Evolutionary conservation across 352 stramenopile species (phyloP), one percentile per base, ranked within the genome.

Genomic region (Pythium scleroteichum): DNA sequence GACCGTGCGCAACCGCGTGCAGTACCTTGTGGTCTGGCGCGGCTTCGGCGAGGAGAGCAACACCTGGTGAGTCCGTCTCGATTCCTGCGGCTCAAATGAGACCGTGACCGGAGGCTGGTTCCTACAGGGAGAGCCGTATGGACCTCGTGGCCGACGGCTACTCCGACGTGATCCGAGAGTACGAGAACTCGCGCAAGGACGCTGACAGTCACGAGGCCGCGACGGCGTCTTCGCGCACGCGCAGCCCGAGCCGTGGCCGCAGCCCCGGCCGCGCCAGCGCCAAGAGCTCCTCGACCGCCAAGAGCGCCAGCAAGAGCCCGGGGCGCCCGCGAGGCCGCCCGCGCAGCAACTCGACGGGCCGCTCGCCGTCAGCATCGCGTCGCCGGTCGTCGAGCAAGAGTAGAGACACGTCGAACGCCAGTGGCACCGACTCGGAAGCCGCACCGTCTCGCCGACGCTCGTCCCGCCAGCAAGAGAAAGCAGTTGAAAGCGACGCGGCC

Each of bases 21-120:
- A 93, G 67, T 95, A 95, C 71, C 78, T 87, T 22, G 81, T 93
- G 39, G 72, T 88, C 19, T 95, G 85, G 85, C 73, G 78, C 26
- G 85, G 79, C 49, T 91, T 89, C 39, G 75, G 76, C 42, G 73
- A 87, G n/a, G 85, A 95, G 48, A 91, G 79, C 62, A 92, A 95
- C 66, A 93, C 83, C 10, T 95, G 85, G 85, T 90, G 72, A 19
- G 62, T 44, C 12, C 19, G 50, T 46, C 10, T 17, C 17, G 14
- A 13, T n/a, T 23, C 13, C 22, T 12, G 23, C 26, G 16, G 22
- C n/a, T 42, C 26, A 60, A 27, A 10, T 22, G 20, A 50, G 14
- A 19, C 13, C 53, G 33, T 46, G n/a, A n/a, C 8, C 39, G 33
- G 2, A n/a, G 26, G 42, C 48, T 19, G 20, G 4, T 19, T 16